Percentiles rank a stretch among this genome's conserved stretches.
Conservation (phyloP, 1,284 basidiomycete species). For the Inonotus obliquus region DNA sequence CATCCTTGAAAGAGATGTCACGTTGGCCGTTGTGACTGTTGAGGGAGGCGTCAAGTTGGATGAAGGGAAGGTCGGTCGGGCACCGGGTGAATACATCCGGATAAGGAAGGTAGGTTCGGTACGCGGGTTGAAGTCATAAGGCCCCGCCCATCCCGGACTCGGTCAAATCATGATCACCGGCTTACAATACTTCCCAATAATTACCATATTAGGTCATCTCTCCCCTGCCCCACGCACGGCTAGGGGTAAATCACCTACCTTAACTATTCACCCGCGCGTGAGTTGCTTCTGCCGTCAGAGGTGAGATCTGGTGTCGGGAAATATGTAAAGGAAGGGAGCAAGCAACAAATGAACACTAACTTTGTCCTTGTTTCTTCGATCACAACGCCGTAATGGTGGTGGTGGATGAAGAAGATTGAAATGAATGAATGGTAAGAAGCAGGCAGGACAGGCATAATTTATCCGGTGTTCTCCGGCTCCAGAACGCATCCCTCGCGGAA, state of each 20-base stretch:
- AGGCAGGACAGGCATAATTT: not conserved
- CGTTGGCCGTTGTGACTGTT: not conserved
- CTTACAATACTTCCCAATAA: not conserved
- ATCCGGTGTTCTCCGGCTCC: constrained; percentile 4
- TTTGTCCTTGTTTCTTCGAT: constrained; percentile 1
- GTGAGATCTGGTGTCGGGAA: not conserved
- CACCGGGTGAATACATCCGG: not conserved
- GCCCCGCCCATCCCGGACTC: constrained; percentile 7
- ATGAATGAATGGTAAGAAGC: not conserved
- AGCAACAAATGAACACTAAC: constrained; percentile 1
- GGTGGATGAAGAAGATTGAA: not conserved
- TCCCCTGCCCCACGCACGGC: not conserved
- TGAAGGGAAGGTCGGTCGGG: not conserved
- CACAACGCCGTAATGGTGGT: not conserved
- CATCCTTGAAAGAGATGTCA: not conserved
- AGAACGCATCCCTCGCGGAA: not conserved
- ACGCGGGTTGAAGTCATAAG: too few relatives aligned
- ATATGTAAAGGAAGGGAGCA: too few relatives aligned
- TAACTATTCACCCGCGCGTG: too few relatives aligned
- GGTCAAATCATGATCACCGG: constrained; percentile 4
- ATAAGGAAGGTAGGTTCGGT: not conserved
- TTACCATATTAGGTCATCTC: not conserved
- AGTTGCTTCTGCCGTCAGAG: not conserved
- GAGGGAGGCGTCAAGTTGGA: not conserved
- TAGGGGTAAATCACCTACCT: too few relatives aligned